Evolutionary conservation across 805 yeast genomes (phyloP).

Genomic region (Candida tallmaniae): DNA sequence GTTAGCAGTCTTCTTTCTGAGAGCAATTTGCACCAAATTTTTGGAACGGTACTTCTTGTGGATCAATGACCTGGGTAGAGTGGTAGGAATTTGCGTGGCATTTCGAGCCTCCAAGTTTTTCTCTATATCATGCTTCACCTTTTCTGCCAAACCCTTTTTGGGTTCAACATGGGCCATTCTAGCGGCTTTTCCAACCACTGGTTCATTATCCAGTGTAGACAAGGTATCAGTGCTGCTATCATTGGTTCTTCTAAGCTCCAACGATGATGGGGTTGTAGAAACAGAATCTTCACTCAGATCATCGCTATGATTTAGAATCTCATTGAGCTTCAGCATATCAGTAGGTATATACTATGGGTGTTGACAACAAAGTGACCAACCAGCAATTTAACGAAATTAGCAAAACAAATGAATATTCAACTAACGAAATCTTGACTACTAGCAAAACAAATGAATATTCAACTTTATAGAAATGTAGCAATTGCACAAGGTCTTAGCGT

Average conservation of each 20-base stretch:
- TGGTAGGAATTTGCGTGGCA: slow-evolving; percentile 1
- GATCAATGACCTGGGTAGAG: slow-evolving; percentile 9
- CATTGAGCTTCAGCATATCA: slow-evolving; percentile 7
- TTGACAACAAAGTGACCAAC: too few species aligned
- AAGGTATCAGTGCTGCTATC: not conserved
- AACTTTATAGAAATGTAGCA: too few species aligned
- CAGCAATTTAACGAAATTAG: too few species aligned
- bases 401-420: too few species aligned
- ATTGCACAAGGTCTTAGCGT: too few species aligned
- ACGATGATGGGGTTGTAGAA: slow-evolving; percentile 1
- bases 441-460: too few species aligned
- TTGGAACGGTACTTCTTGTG: slow-evolving; percentile 11
- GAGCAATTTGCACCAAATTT: slow-evolving; percentile 26
- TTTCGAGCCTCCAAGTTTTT: slow-evolving; percentile 3
- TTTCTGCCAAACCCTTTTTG: slow-evolving; percentile 6
- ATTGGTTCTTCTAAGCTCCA: not conserved
- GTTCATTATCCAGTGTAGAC: not conserved
- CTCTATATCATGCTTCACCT: slow-evolving; percentile 9
- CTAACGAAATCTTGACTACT: too few species aligned
- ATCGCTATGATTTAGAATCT: slow-evolving; percentile 4
- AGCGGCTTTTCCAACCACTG: not conserved
- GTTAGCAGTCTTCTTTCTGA: slow-evolving; percentile 26
- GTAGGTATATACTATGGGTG: too few species aligned
- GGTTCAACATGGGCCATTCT: slow-evolving; percentile 5
- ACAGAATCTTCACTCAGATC: slow-evolving; percentile 7